Base-by-base conservation (phyloP, 768 basidiomycete species). In the Tylopilus plumbeoviolaceoides region DNA sequence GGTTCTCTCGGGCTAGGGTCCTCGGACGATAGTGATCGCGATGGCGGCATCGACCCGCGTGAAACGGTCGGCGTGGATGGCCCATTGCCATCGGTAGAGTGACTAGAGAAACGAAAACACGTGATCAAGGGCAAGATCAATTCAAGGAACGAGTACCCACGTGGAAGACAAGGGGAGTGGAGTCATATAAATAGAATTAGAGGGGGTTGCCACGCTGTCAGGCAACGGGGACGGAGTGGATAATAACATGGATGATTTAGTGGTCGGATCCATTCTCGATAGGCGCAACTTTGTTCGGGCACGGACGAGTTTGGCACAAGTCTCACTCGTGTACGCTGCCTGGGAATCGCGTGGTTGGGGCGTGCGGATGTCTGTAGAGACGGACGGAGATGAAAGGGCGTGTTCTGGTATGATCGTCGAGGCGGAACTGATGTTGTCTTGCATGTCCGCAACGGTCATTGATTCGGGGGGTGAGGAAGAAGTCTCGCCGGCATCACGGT, bases 281-380 rank as follows among this genome's bases (percentile, higher is more conserved):
- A 53, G 27, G 12, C 55, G 63, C 0, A 63, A 43, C 45, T 49
- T 65, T n/a, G 63, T 57, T 44, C 60, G 48, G 28, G 59, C 46
- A 20, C 63, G 64, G 42, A 50, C 54, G 41, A 60, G 63, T 23
- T 63, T 51, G 15, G 41, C 47, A 21, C 44, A 55, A 27, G 25
- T 50, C 36, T 21, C 51, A 30, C 48, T 55, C 18, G n/a, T 58
- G 50, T 42, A 47, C 7, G 31, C 48, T 1, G 50, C 43, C 47
- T 64, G 60, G 47, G 53, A 39, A 33, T 53, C 48, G 33, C 30
- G 51, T 56, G 57, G 36, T 18, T 50, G 57, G 15, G 50, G 48
- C 15, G 53, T 53, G 56, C 31, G 38, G 11, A 39, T 12, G 5
- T 53, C 56, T 9, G 51, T 17, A 28, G 47, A 20, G 7, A 12